phyloP scores from a whole-genome alignment of 1,284 basidiomycete genomes.

The Rhizoctonia solani region DNA sequence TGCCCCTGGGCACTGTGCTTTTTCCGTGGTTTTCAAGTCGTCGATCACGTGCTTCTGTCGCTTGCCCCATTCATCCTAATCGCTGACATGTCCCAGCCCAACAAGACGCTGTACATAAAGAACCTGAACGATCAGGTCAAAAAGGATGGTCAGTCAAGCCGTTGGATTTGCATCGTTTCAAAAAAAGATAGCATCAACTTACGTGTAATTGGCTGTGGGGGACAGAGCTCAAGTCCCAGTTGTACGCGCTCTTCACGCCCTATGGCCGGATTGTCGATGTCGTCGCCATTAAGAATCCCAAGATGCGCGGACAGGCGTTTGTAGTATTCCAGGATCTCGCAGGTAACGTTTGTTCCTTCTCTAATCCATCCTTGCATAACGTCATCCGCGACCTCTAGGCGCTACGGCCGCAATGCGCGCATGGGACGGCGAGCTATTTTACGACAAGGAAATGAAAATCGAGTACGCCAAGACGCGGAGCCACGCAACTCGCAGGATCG shows the following conservation, averaged over 20 bases:
- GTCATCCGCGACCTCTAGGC: constrained; percentile 41
- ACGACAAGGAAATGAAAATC: constrained; percentile 87
- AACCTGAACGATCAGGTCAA: constrained; percentile 94
- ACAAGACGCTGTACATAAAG: constrained; percentile 89
- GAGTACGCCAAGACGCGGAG: constrained; percentile 86
- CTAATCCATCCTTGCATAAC: background rate
- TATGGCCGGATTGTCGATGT: constrained; percentile 95
- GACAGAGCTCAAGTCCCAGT: constrained; percentile 75
- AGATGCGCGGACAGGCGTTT: constrained; percentile 95
- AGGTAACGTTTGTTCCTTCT: constrained; percentile 39
- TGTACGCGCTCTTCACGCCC: constrained; percentile 89
- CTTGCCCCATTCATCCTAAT: background rate
- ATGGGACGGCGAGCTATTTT: constrained; percentile 90
- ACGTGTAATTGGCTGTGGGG: too few relatives aligned
- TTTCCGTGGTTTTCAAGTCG: constrained; percentile 17
- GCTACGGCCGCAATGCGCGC: constrained; percentile 91
- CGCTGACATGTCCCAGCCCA: constrained; percentile 53
- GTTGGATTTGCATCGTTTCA: background rate
- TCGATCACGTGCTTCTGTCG: background rate
- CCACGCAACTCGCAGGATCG: constrained; percentile 72
- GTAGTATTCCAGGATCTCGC: constrained; percentile 93
- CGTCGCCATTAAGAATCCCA: constrained; percentile 84
- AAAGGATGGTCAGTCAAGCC: constrained; percentile 64
- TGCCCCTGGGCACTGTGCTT: constrained; percentile 3
- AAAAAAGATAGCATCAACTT: too few relatives aligned